phyloP scores from a whole-genome alignment of 2,329 filamentous ascomycete species.

The Nannizzia gypsea region DNA sequence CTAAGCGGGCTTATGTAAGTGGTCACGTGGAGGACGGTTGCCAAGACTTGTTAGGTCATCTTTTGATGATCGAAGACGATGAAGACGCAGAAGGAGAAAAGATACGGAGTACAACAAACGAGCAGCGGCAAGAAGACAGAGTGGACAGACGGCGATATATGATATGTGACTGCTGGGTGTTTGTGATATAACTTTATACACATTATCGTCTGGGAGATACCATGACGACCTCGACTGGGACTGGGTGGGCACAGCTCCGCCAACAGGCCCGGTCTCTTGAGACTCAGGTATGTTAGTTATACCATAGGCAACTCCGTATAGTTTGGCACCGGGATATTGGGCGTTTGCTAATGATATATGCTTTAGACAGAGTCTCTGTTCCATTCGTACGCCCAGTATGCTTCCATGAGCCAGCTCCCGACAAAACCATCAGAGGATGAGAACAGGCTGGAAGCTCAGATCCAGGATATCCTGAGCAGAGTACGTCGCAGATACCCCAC shows the following conservation, averaged over 20 bases:
- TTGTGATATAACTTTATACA: neutral
- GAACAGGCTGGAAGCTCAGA: slow-evolving; percentile 60
- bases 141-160: neutral
- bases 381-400: slow-evolving; percentile 76
- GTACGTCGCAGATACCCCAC: slow-evolving; percentile 33
- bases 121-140: neutral
- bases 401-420: slow-evolving; percentile 65
- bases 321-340: neutral
- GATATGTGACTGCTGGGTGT: neutral
- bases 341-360: neutral
- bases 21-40: neutral
- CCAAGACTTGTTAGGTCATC: neutral
- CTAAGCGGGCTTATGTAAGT: slow-evolving; percentile 11
- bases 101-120: neutral
- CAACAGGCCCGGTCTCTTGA: slow-evolving; percentile 84
- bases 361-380: slow-evolving; percentile 62
- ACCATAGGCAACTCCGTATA: too few species aligned
- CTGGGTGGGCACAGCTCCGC: slow-evolving; percentile 84
- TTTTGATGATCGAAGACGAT: neutral
- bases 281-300: slow-evolving; percentile 55
- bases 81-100: neutral
- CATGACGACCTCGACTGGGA: slow-evolving; percentile 47
- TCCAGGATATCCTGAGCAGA: slow-evolving; percentile 75
- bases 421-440: slow-evolving; percentile 79
- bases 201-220: neutral